Conservation (phyloP, 148 eudicot species). For the Rhododendron ovatum region DNA sequence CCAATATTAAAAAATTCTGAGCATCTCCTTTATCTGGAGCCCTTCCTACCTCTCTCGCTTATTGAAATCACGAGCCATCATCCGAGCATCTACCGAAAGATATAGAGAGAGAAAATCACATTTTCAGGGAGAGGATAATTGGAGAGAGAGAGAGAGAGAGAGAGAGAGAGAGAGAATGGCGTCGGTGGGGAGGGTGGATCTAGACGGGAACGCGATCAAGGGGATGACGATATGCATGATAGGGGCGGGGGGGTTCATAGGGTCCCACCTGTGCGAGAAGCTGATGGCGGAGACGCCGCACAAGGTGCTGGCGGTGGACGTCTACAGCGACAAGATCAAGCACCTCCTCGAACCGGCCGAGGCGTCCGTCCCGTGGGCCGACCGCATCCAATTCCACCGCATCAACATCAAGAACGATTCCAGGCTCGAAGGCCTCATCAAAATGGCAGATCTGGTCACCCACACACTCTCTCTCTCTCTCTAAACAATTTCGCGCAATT, state of each 20-base stretch:
- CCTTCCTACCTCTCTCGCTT: background rate
- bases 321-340: conserved; percentile 92
- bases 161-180: conserved; percentile 24
- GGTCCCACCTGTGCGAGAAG: conserved; percentile 97
- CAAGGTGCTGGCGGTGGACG: conserved; percentile 85
- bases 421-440: conserved; percentile 92
- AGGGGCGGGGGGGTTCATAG: conserved; percentile 98
- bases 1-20: background rate
- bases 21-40: background rate
- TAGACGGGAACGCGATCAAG: conserved; percentile 74
- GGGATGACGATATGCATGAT: conserved; percentile 90
- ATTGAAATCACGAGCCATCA: background rate
- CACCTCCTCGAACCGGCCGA: conserved; percentile 65
- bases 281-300: conserved; percentile 80
- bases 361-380: conserved; percentile 45
- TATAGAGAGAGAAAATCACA: background rate
- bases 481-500: background rate
- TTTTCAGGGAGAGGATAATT: background rate
- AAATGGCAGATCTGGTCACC: conserved; percentile 88
- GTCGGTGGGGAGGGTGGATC: conserved; percentile 65
- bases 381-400: conserved; percentile 79
- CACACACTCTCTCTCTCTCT: background rate
- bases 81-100: background rate
- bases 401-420: conserved; percentile 90
- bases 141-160: conserved; percentile 7